Evolutionary conservation across 257 asterid species (phyloP), one percentile per base, ranked within the genome.

Genomic region (Gentiana dahurica): DNA sequence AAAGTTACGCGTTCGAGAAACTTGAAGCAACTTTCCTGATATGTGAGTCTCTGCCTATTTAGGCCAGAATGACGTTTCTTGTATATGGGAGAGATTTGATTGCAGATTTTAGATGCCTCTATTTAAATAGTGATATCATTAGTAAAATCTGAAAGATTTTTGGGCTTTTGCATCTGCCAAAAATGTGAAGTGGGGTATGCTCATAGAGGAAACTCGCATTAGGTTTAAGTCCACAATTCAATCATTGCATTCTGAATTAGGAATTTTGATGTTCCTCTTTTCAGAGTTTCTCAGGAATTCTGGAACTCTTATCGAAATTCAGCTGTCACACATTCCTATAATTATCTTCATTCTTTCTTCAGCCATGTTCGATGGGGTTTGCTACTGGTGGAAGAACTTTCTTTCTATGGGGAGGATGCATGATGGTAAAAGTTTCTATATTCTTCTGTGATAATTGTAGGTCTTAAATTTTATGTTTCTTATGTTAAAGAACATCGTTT

Each of bases 361-460:
- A 90, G 97, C 97, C 97, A 44, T 90, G 97, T 71, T 90, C 97
- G 5, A 90, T 90, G 97, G 97, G 97, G 69, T 90, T 90, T 73
- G 97, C 97, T 51, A 90, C 97, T 64, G 97, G 96, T 61, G 97
- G 97, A 60, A 84, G 63, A 73, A 90, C 97, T 36, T 90, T 87
- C 85, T 90, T 90, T 71, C 68, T 90, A 57, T 90, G 97, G 97
- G 97, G 97, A 74, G 97, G 97, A 77, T 90, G 97, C 83, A 90
- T 90, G 97, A 90, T 90, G 97, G 97, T 84, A 73, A 75, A 62
- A 41, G 54, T n/a, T 36, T 62, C 56, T 51, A 41, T 10, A 32
- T 66, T 38, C 64, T 50, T 4, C 12, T 49, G 51, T 56, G 59
- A 55, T 62, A 56, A 49, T 62, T 47, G 58, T 44, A 32, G 48